Conservation (phyloP, 1,284 basidiomycete species). For the Thelephora terrestris region DNA sequence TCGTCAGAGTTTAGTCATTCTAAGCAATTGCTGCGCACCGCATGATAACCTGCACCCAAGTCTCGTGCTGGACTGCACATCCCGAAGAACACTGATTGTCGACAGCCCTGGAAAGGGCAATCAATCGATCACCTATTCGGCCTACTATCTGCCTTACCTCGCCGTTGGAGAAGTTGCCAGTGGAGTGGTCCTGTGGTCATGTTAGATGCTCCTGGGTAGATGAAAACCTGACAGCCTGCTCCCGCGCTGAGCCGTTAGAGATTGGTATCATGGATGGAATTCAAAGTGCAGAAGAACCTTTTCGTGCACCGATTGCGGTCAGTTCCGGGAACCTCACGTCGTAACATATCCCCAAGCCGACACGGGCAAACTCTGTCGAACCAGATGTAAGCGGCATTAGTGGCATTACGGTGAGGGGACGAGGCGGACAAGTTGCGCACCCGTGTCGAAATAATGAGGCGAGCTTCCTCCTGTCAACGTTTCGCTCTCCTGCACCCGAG, state of each 20-base stretch:
- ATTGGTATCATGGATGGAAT: too few species aligned
- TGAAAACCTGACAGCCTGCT: constrained; percentile 79
- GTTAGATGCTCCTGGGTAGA: constrained; percentile 91
- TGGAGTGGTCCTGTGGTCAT: constrained; percentile 91
- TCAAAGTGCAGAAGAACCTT: constrained; percentile 39
- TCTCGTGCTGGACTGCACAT: constrained; percentile 96
- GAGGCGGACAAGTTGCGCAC: constrained; percentile 30
- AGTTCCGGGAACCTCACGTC: constrained; percentile 94
- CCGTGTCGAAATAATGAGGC: constrained; percentile 83
- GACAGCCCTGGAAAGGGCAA: constrained; percentile 52
- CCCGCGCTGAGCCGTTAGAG: too few species aligned
- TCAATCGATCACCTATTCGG: background rate
- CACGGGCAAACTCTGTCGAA: constrained; percentile 70
- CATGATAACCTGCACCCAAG: constrained; percentile 72
- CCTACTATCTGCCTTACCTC: constrained; percentile 47
- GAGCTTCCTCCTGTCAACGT: constrained; percentile 75
- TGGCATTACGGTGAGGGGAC: too few species aligned
- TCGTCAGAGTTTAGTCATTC: too few species aligned
- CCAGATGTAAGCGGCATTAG: background rate
- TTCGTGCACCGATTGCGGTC: constrained; percentile 83
- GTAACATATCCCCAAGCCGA: too few species aligned
- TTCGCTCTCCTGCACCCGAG: constrained; percentile 77
- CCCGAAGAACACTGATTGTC: constrained; percentile 94
- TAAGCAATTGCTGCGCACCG: too few species aligned
- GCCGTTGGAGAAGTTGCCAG: constrained; percentile 92